A percentile compares a stretch with the other conserved stretches of the same genome.
Evolutionary conservation across 805 yeast genomes (phyloP).

Genomic region (Monosporozyma solicola): DNA sequence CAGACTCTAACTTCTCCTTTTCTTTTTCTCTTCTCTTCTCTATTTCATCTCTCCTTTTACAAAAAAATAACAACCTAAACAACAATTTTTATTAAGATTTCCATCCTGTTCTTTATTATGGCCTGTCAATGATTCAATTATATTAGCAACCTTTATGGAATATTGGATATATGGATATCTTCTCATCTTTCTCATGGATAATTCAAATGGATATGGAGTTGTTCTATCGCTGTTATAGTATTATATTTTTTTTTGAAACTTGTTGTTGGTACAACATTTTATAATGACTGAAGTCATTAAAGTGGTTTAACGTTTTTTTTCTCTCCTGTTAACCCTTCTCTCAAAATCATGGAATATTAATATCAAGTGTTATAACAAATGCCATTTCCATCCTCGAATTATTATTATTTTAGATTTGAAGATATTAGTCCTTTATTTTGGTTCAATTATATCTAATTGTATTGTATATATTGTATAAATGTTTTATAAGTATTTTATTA

Average conservation of each 20-base stretch:
- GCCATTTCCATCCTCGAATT: background rate
- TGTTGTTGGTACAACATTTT: background rate
- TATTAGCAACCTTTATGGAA: background rate
- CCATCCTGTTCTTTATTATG: background rate
- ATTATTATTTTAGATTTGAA: background rate
- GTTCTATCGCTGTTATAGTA: background rate
- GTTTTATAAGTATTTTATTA: background rate
- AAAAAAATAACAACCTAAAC: too few relatives aligned
- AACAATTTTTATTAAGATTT: background rate
- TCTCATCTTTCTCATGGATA: background rate
- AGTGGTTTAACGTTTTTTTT: background rate
- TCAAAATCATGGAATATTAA: background rate
- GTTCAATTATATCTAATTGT: background rate
- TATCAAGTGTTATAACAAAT: background rate
- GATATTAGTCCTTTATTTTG: background rate
- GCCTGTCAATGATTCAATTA: background rate
- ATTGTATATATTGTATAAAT: background rate
- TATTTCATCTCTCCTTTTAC: background rate
- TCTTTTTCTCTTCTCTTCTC: too few relatives aligned
- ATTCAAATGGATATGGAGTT: background rate
- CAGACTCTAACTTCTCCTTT: background rate
- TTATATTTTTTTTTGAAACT: background rate
- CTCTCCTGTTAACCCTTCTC: slow-evolving; percentile 5
- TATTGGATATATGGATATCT: background rate
- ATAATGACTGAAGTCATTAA: background rate